Evolutionary conservation across 768 basidiomycete genomes (phyloP).

Genomic region (Steccherinum ochraceum): DNA sequence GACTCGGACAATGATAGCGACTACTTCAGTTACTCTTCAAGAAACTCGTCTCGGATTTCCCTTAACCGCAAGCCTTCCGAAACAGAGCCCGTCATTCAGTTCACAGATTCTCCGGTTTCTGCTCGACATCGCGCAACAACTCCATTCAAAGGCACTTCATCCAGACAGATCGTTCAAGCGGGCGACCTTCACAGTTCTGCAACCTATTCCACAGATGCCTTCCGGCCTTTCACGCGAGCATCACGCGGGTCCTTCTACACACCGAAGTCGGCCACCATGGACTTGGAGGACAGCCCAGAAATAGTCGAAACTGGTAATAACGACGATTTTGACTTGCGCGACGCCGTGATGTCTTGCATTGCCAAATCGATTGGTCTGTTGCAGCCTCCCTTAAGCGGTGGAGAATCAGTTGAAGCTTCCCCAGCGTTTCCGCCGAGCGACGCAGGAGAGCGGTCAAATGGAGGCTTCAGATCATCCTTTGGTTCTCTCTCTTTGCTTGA

Average conservation of each 20-base stretch:
- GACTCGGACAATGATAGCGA: slow-evolving; percentile 46
- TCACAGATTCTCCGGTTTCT: slow-evolving; percentile 13
- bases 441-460: slow-evolving; percentile 26
- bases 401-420: slow-evolving; percentile 59
- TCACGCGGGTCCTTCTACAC: slow-evolving; percentile 12
- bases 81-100: slow-evolving; percentile 16
- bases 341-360: slow-evolving; percentile 96
- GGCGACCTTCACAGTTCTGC: slow-evolving; percentile 69
- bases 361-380: slow-evolving; percentile 94
- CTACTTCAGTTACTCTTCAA: slow-evolving; percentile 40
- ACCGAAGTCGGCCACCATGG: slow-evolving; percentile 2
- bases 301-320: slow-evolving; percentile 6
- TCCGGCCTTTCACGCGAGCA: slow-evolving; percentile 20
- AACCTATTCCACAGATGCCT: slow-evolving; percentile 38
- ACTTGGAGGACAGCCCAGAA: background rate
- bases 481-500: slow-evolving; percentile 70
- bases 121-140: slow-evolving; percentile 9
- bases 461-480: slow-evolving; percentile 58
- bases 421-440: slow-evolving; percentile 52
- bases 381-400: slow-evolving; percentile 74
- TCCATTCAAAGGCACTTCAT: slow-evolving; percentile 22
- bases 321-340: slow-evolving; percentile 84
- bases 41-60: slow-evolving; percentile 13
- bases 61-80: background rate
- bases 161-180: slow-evolving; percentile 62